Base-by-base conservation (phyloP, 495 filamentous ascomycete genomes). In the Talaromyces wortmannii region DNA sequence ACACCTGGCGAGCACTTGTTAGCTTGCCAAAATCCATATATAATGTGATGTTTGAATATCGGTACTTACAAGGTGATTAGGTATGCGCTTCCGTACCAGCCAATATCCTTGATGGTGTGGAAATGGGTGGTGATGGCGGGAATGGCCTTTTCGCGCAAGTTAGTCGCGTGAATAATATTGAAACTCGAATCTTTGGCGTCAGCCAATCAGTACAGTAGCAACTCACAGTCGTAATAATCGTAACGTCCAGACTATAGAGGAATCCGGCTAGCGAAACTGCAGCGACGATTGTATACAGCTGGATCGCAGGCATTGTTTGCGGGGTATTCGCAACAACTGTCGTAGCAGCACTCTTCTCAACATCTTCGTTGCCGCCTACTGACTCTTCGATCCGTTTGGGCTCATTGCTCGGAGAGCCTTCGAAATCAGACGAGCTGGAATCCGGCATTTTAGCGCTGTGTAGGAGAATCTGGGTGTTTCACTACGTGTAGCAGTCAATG, bases 61-160 rank as follows among this genome's bases (percentile, higher is more conserved):
- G 4, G 36, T 15, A 18, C 50, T 18, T 64, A 70, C 0, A 78
- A 82, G 11, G 83, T 86, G 57, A 83, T 64, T 57, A 80, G 73
- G 59, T 81, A 82, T 47, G 73, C 74, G 55, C 63, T 67, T 15
- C 75, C 76, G 59, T 80, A 80, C 77, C 77, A 80, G 7, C 72
- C 74, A n/a, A 80, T 70, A 43, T 78, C 77, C 8, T 66, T 63
- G 33, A 74, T 55, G 7, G 72, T 72, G 40, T 67, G 46, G 52
- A 79, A 80, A 30, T 76, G 69, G 58, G 76, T 66, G 0, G 74
- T 74, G 43, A 77, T 75, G 31, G 57, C 61, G 6, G 77, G 77
- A 17, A 78, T 77, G 10, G 64, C 64, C 68, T 69, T 40, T 50
- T 46, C n/a, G 15, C n/a, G 31, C n/a, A 40, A 40, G 31, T 50